These are phyloP conservation scores for Amanita pallidorosea DNA, from an alignment of 768 basidiomycete genomes.

Conservation along the genomic window DNA sequence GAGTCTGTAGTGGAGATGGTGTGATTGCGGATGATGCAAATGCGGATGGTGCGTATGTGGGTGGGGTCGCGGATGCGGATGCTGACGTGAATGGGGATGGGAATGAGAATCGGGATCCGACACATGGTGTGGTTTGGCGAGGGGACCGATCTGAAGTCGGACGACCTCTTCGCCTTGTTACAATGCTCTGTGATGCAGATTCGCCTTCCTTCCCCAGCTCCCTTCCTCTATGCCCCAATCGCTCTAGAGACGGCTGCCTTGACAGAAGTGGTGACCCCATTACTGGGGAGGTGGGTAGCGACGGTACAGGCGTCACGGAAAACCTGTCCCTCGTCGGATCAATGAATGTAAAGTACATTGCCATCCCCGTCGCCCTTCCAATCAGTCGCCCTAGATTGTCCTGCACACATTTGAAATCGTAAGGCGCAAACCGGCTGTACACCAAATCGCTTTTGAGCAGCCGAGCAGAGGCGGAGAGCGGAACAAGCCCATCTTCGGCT, in stretches of 20 bases:
- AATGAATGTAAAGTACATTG: conserved; percentile 49
- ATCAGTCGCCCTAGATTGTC: conserved; percentile 36
- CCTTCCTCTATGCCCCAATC: background rate
- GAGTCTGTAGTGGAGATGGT: conserved; percentile 23
- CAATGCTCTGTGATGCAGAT: background rate
- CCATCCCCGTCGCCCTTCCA: conserved; percentile 52
- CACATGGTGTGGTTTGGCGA: background rate
- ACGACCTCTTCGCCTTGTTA: background rate
- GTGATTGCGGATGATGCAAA: conserved; percentile 13
- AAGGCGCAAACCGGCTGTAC: conserved; percentile 48
- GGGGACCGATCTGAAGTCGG: background rate
- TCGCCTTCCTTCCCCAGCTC: background rate
- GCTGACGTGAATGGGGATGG: background rate
- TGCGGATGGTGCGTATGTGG: conserved; percentile 7
- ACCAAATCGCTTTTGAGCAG: conserved; percentile 50
- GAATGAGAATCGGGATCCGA: background rate
- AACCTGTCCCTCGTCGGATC: conserved; percentile 54
- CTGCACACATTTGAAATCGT: conserved; percentile 44
- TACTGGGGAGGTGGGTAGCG: conserved; percentile 19
- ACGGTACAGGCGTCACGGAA: conserved; percentile 33
- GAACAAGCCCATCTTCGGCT: conserved; percentile 39
- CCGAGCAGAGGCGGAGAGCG: conserved; percentile 38
- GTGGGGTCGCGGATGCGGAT: background rate
- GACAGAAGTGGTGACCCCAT: conserved; percentile 9
- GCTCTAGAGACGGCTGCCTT: conserved; percentile 18